phyloP scores from a whole-genome alignment of 2,329 filamentous ascomycete genomes.

The Ramularia endophylla region DNA sequence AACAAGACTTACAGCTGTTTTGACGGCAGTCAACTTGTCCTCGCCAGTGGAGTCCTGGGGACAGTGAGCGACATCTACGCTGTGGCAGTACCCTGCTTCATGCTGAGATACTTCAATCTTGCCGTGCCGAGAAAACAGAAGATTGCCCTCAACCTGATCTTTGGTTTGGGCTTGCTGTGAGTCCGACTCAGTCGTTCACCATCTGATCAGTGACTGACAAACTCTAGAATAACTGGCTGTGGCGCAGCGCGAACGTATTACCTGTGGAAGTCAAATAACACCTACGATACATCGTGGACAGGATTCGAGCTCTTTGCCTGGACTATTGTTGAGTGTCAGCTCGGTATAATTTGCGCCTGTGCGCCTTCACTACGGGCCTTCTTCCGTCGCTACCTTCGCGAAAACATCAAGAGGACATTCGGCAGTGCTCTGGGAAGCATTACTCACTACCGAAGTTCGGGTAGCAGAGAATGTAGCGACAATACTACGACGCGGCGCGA shows the following conservation, averaged over 20 bases:
- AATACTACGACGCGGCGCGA: too few species aligned
- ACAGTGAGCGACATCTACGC: slow-evolving; percentile 22
- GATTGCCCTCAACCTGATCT: slow-evolving; percentile 21
- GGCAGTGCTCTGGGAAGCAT: slow-evolving; percentile 8
- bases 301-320: slow-evolving; percentile 26
- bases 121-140: slow-evolving; percentile 18
- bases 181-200: neutral
- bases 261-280: slow-evolving; percentile 17
- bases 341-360: slow-evolving; percentile 29
- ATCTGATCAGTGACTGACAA: too few species aligned
- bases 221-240: slow-evolving; percentile 19
- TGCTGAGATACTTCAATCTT: slow-evolving; percentile 19
- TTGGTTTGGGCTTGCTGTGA: slow-evolving; percentile 18
- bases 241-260: slow-evolving; percentile 21
- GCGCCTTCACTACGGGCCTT: slow-evolving; percentile 26
- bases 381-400: slow-evolving; percentile 24
- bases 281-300: slow-evolving; percentile 20
- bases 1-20: slow-evolving; percentile 14
- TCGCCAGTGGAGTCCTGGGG: slow-evolving; percentile 15
- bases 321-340: slow-evolving; percentile 25
- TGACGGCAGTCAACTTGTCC: slow-evolving; percentile 5
- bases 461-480: too few species aligned
- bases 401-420: slow-evolving; percentile 12
- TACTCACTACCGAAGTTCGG: slow-evolving; percentile 7
- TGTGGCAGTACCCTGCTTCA: slow-evolving; percentile 20